phyloP scores from a whole-genome alignment of 768 basidiomycete species.

The Dentipellis fragilis region DNA sequence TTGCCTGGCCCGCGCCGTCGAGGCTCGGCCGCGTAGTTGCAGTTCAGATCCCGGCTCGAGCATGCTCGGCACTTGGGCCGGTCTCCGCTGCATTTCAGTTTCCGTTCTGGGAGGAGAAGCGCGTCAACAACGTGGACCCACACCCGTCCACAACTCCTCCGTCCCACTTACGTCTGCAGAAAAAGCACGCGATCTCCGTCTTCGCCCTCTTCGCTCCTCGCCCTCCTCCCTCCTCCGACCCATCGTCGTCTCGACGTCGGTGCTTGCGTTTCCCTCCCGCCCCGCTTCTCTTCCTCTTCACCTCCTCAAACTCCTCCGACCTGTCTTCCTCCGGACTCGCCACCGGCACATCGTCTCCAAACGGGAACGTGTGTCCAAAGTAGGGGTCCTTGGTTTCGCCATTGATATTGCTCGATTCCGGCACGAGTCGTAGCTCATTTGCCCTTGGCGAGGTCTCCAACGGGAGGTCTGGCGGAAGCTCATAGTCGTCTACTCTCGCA shows the following conservation, averaged over 20 bases:
- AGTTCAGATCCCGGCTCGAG: conserved; percentile 37
- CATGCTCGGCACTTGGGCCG: conserved; percentile 60
- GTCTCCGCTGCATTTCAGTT: conserved; percentile 64
- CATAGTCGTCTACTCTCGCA: no score
- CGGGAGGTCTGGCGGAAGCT: no score
- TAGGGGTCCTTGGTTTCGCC: background rate
- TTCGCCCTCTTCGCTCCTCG: conserved; percentile 23
- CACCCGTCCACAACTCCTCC: background rate
- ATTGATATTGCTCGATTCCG: no score
- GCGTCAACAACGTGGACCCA: conserved; percentile 6
- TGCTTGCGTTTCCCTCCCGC: background rate
- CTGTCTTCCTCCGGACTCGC: background rate
- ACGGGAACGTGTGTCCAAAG: background rate
- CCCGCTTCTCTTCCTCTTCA: background rate
- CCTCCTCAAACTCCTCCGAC: background rate
- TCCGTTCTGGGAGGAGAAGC: conserved; percentile 42
- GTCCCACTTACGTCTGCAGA: conserved; percentile 55
- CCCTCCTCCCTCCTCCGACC: background rate
- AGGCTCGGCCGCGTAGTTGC: conserved; percentile 41
- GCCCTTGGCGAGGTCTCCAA: no score
- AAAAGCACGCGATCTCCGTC: conserved; percentile 62
- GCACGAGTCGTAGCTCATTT: no score
- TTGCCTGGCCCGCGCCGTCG: conserved; percentile 69
- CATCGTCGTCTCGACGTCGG: background rate
- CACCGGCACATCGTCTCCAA: background rate